phyloP scores from a whole-genome alignment of 208 protist genomes.

The Acanthamoeba lugdunensis region DNA sequence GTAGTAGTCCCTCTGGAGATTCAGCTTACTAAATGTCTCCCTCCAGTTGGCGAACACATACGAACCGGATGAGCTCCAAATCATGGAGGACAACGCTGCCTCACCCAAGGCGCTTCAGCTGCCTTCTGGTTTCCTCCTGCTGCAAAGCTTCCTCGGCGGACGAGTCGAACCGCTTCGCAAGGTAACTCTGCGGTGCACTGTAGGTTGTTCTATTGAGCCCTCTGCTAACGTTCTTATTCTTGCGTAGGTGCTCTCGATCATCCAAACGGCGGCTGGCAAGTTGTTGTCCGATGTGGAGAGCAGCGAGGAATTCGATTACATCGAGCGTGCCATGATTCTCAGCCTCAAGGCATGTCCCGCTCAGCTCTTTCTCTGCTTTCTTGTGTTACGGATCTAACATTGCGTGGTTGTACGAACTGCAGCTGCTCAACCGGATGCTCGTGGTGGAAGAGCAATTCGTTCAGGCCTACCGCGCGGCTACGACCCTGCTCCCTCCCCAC shows the following conservation, averaged over 20 bases:
- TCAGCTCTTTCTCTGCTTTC: too few species aligned
- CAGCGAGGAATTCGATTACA: background rate
- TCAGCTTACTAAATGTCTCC: background rate
- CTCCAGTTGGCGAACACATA: background rate
- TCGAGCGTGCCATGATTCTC: slow-evolving; percentile 37
- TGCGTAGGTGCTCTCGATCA: slow-evolving; percentile 2
- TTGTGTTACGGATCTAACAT: background rate
- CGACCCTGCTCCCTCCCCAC: background rate
- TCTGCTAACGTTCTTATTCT: background rate
- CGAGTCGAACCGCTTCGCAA: slow-evolving; percentile 7
- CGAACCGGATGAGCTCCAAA: background rate
- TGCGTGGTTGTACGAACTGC: background rate
- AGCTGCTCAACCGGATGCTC: slow-evolving; percentile 17
- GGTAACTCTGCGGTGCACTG: background rate
- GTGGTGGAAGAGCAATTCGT: slow-evolving; percentile 40
- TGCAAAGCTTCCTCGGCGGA: slow-evolving; percentile 43
- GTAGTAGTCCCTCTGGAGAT: background rate
- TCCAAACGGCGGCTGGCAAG: slow-evolving; percentile 25
- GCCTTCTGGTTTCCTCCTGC: slow-evolving; percentile 29
- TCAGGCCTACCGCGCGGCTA: background rate
- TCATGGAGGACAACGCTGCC: background rate
- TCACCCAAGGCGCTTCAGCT: background rate
- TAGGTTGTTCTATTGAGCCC: background rate
- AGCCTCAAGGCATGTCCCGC: slow-evolving; percentile 36
- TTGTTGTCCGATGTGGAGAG: background rate